Base-by-base conservation (phyloP, 2,329 filamentous ascomycete species). In the Thielaviopsis ethacetica region DNA sequence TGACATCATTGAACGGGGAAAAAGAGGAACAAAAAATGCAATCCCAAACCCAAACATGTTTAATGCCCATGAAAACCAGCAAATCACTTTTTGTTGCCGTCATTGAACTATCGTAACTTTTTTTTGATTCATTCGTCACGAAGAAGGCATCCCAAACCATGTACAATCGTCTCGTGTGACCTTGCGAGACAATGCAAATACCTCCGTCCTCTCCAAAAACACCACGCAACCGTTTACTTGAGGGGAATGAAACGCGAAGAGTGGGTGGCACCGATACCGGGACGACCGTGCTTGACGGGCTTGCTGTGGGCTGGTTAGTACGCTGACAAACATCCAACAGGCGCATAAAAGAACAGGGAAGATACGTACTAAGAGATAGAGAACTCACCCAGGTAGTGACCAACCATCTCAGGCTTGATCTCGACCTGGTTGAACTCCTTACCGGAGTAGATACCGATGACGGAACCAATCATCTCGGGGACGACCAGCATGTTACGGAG, bases 371-470 rank as follows among this genome's bases (percentile, higher is more conserved):
- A 98, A 81, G 91, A 93, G 81, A 98, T 98, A 68, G 91, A 96
- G 84, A 98, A 98, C 80, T 98, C 93, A 72, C 82, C 93, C 67
- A 98, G 83, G 83, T 96, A 96, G 83, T 97, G 91, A 75, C 93
- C 93, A 77, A 98, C 93, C 93, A 98, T 98, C 84, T 98, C 93
- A 70, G 93, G 93, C 86, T 96, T 96, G 81, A 98, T 93, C 79
- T 98, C 93, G 70, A 98, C 91, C 84, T 96, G 91, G 86, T 98
- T 98, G 88, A 98, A 98, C 79, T 97, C 91, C 86, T 98, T 98
- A 74, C 93, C 93, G 68, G 89, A 95, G 88, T 98, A 98, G 82
- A 98, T 93, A 75, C 91, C 93, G 71, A 98, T 87, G 71, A 98
- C 91, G 77, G 82, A 88, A 71, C 93, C 93, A 74, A 98, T 98